Evolutionary conservation across 371 early-diverging fungal species (phyloP).

Genomic region (Parasitella parasitica): DNA sequence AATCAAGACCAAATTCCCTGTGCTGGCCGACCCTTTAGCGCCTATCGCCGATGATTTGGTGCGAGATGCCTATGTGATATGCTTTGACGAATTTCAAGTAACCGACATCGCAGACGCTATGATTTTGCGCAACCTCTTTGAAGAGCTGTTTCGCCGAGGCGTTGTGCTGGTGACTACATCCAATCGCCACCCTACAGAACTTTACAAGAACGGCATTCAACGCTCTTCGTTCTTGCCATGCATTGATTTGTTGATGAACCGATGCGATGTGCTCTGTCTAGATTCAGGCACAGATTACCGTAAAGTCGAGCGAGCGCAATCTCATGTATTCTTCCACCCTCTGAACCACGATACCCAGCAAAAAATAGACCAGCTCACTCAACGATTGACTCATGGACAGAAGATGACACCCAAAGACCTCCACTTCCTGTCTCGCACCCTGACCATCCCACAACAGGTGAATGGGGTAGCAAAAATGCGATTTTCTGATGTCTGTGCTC

Average conservation of each 20-base stretch:
- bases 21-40: constrained; percentile 70
- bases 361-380: constrained; percentile 41
- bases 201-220: constrained; percentile 96
- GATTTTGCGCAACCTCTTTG: constrained; percentile 84
- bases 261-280: constrained; percentile 78
- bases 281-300: constrained; percentile 93
- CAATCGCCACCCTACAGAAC: constrained; percentile 91
- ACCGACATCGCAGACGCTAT: constrained; percentile 97
- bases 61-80: constrained; percentile 79
- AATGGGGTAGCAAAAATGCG: constrained; percentile 73
- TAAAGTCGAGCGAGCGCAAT: constrained; percentile 54
- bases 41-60: constrained; percentile 83
- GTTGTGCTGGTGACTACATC: constrained; percentile 90
- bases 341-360: constrained; percentile 50
- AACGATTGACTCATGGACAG: constrained; percentile 28
- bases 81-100: constrained; percentile 97
- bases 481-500: constrained; percentile 83
- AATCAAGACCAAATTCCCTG: constrained; percentile 56
- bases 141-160: constrained; percentile 82
- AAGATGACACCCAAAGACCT: constrained; percentile 48
- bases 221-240: constrained; percentile 88
- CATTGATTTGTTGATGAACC: constrained; percentile 81
- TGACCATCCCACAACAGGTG: constrained; percentile 63
- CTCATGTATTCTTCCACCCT: constrained; percentile 62
- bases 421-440: constrained; percentile 72